Percentiles rank a stretch among this genome's conserved stretches.
Conservation (phyloP, 2,329 filamentous ascomycete genomes). For the Alternaria sp. region DNA sequence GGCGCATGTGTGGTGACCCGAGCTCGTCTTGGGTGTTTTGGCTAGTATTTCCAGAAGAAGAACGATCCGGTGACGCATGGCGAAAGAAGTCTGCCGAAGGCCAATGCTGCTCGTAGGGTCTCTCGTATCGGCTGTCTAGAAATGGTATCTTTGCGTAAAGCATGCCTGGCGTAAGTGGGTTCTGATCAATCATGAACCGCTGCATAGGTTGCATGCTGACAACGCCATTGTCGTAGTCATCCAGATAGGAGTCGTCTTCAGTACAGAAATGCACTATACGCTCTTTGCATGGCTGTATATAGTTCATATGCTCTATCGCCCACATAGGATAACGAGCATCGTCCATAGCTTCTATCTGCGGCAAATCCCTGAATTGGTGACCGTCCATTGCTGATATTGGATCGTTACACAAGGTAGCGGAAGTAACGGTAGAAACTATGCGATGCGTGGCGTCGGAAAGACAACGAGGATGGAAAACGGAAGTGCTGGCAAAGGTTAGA, state of each 20-base stretch:
- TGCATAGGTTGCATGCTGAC: conserved; percentile 44
- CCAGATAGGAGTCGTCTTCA: conserved; percentile 30
- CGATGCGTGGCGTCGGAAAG: background rate
- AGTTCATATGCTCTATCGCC: conserved; percentile 20
- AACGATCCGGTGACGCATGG: conserved; percentile 46
- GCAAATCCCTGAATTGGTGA: conserved; percentile 42
- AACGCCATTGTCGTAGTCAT: conserved; percentile 26
- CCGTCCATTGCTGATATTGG: conserved; percentile 20
- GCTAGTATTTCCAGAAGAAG: conserved; percentile 45
- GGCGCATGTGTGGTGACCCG: conserved; percentile 33
- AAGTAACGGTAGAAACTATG: background rate
- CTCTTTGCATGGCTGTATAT: conserved; percentile 24
- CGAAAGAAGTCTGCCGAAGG: conserved; percentile 30
- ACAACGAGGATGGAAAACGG: conserved; percentile 1
- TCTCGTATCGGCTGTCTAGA: conserved; percentile 23
- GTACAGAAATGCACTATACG: conserved; percentile 16
- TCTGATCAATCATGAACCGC: conserved; percentile 45
- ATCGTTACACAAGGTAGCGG: background rate
- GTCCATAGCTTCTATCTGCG: conserved; percentile 39
- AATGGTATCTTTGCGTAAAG: conserved; percentile 38
- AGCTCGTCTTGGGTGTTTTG: conserved; percentile 43
- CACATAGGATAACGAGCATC: conserved; percentile 25
- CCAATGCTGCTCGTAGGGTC: conserved; percentile 34
- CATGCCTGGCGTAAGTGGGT: conserved; percentile 36
- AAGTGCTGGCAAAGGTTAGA: conserved; percentile 7